Conservation (phyloP, 2,329 filamentous ascomycete genomes). For the Claviceps maximensis region DNA sequence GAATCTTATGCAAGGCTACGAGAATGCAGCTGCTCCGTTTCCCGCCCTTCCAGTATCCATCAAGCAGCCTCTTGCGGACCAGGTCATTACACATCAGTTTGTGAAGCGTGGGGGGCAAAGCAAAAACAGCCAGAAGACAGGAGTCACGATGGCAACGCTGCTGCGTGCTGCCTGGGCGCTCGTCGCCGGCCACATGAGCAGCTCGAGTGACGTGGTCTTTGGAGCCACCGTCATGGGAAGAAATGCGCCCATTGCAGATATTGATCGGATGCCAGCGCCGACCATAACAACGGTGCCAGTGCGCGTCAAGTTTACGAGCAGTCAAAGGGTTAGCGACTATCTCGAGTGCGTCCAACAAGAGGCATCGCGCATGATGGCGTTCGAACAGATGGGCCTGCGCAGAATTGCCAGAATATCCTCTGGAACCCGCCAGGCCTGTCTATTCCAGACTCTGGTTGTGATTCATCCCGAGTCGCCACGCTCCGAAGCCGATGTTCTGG, state of each 20-base stretch:
- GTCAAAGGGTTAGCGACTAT: constrained; percentile 3
- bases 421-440: constrained; percentile 9
- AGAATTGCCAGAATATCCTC: constrained; percentile 10
- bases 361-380: constrained; percentile 8
- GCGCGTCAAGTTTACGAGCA: constrained; percentile 21
- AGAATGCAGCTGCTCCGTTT: constrained; percentile 24
- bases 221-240: constrained; percentile 30
- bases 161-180: constrained; percentile 33
- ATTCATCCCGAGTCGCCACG: constrained; percentile 11
- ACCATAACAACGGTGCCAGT: constrained; percentile 30
- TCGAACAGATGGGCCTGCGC: constrained; percentile 11
- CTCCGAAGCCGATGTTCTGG: background rate
- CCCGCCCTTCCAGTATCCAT: constrained; percentile 27
- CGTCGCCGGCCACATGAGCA: constrained; percentile 35
- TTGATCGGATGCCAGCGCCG: constrained; percentile 13
- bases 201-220: constrained; percentile 24
- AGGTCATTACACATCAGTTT: constrained; percentile 23
- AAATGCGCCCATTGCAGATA: constrained; percentile 9
- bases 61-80: constrained; percentile 31
- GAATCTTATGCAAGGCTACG: constrained; percentile 25
- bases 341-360: constrained; percentile 8
- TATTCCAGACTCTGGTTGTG: constrained; percentile 17
- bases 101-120: background rate
- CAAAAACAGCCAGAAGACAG: constrained; percentile 11
- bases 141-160: constrained; percentile 10